Conservation (phyloP, 78 protist species). For the Reticulomyxa filosa region DNA sequence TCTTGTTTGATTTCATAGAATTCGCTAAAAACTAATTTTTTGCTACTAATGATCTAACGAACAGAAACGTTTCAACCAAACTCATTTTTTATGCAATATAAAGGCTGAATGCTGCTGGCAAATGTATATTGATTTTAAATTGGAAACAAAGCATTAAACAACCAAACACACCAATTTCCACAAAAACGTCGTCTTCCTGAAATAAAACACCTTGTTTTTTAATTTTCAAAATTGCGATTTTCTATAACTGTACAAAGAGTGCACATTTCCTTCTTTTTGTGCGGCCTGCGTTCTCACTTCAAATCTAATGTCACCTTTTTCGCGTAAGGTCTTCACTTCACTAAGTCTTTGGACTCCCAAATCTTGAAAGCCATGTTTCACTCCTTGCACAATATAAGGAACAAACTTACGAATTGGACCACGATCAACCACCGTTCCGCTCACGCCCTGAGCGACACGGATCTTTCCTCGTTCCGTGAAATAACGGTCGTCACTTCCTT, state of each 20-base stretch:
- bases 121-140: too few species aligned
- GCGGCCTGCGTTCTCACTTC: constrained; percentile 1
- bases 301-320: neutral
- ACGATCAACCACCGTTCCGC: constrained; percentile 2
- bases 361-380: constrained; percentile 2
- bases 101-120: too few species aligned
- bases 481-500: neutral
- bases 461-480: neutral
- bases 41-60: too few species aligned
- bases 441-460: constrained; percentile 8
- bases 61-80: too few species aligned
- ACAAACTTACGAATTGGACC: neutral
- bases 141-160: too few species aligned
- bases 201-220: too few species aligned
- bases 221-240: too few species aligned
- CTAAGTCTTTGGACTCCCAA: neutral
- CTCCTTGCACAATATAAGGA: constrained; percentile 2
- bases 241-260: neutral
- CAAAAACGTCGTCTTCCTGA: too few species aligned
- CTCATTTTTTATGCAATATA: too few species aligned
- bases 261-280: neutral
- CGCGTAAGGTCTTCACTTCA: neutral
- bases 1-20: too few species aligned
- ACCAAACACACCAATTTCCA: too few species aligned
- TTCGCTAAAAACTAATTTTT: too few species aligned